phyloP scores from a whole-genome alignment of 306 rosid species.

The Prunus padus region DNA sequence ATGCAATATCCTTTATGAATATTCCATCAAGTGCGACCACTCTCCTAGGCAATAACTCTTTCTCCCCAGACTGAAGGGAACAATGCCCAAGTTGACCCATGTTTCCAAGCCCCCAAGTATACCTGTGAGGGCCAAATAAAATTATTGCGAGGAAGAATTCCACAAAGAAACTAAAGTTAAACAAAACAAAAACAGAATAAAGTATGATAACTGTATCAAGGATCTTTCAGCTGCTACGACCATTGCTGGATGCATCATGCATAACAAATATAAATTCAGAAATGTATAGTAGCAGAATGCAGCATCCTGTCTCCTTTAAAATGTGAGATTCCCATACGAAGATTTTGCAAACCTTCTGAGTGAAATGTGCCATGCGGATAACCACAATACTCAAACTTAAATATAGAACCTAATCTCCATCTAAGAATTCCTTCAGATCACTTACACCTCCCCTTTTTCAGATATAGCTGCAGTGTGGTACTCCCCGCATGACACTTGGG shows the following conservation, averaged over 20 bases:
- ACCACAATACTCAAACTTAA: slow-evolving; percentile 59
- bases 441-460: slow-evolving; percentile 96
- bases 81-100: slow-evolving; percentile 99
- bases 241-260: background rate
- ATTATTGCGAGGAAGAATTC: slow-evolving; percentile 22
- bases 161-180: background rate
- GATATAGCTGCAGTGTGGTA: slow-evolving; percentile 92
- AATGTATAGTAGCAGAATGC: slow-evolving; percentile 26
- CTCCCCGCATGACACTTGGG: slow-evolving; percentile 96
- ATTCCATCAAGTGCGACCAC: slow-evolving; percentile 80
- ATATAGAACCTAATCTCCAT: slow-evolving; percentile 62
- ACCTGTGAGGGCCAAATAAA: slow-evolving; percentile 49
- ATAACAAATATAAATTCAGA: background rate
- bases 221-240: no score
- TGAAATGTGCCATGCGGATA: slow-evolving; percentile 56
- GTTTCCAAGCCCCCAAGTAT: slow-evolving; percentile 92
- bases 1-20: slow-evolving; percentile 57
- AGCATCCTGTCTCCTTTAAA: slow-evolving; percentile 50
- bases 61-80: slow-evolving; percentile 79
- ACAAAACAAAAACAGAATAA: background rate
- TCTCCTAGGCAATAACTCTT: slow-evolving; percentile 86
- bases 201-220: background rate
- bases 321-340: slow-evolving; percentile 50
- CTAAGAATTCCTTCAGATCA: slow-evolving; percentile 60
- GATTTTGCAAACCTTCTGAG: slow-evolving; percentile 31